Conservation (phyloP, 139 green algal species). For the Diplosphaera chodatii region DNA sequence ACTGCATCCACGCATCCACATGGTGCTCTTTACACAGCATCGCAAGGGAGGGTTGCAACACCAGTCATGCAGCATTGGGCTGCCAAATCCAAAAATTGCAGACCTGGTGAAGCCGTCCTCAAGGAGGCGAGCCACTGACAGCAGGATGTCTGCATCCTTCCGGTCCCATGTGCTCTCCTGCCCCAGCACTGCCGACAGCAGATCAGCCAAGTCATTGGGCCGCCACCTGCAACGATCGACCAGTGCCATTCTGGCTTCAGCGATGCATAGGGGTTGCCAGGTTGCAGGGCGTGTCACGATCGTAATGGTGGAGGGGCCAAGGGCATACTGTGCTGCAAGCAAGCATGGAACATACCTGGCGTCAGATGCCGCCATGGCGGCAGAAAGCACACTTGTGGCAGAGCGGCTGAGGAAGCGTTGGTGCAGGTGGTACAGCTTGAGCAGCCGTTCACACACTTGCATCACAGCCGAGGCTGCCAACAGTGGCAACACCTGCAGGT, state of each 20-base stretch:
- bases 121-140: conserved; percentile 41
- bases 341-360: not conserved
- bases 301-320: no score
- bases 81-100: not conserved
- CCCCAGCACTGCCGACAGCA: conserved; percentile 46
- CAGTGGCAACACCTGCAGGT: conserved; percentile 41
- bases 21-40: no score
- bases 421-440: conserved; percentile 60
- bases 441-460: conserved; percentile 29
- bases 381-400: conserved; percentile 41
- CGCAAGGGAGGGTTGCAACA: no score
- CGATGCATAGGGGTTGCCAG: no score
- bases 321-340: not conserved
- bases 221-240: conserved; percentile 1
- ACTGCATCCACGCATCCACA: no score
- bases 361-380: not conserved
- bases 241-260: no score
- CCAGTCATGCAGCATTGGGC: not conserved
- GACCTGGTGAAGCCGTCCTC: conserved; percentile 33
- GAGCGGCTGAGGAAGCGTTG: conserved; percentile 71
- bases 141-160: conserved; percentile 32
- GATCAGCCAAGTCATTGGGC: conserved; percentile 32
- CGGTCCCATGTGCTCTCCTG: conserved; percentile 32
- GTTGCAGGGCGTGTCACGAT: no score
- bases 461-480: conserved; percentile 30